Evolutionary conservation across 208 protist species (phyloP).

Genomic region (Trypanosoma conorhini): DNA sequence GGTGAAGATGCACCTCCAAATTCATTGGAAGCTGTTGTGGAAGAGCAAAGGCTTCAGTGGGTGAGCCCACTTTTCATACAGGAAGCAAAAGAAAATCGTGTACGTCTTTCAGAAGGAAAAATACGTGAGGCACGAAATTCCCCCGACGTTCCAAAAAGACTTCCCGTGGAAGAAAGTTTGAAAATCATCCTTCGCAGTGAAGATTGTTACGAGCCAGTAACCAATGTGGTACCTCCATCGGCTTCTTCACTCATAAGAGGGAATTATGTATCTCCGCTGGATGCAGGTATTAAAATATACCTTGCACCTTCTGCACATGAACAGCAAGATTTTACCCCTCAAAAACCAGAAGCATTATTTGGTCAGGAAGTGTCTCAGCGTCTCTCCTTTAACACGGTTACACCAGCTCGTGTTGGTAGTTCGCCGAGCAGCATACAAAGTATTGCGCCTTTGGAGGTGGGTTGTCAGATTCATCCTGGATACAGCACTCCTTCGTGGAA

Average conservation of each 20-base stretch:
- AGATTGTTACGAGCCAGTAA: conserved; percentile 68
- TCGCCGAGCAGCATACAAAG: conserved; percentile 4
- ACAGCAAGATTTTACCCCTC: conserved; percentile 8
- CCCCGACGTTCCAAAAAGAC: conserved; percentile 46
- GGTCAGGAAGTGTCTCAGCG: conserved; percentile 6
- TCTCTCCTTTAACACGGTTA: conserved; percentile 10
- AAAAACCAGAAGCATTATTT: conserved; percentile 7
- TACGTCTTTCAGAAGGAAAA: conserved; percentile 40
- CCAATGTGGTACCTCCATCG: conserved; percentile 68
- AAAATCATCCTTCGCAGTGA: conserved; percentile 61
- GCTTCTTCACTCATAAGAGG: conserved; percentile 84
- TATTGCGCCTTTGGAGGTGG: neutral
- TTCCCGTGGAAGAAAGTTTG: conserved; percentile 76
- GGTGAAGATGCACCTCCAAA: conserved; percentile 45
- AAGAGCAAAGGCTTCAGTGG: conserved; percentile 80
- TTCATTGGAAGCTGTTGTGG: conserved; percentile 46
- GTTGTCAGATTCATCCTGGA: neutral
- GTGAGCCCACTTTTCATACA: conserved; percentile 51
- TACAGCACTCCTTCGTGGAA: neutral
- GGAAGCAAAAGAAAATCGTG: conserved; percentile 38
- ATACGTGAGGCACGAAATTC: conserved; percentile 41
- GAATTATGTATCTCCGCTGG: conserved; percentile 72
- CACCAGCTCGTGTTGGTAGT: conserved; percentile 1
- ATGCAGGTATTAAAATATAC: conserved; percentile 88
- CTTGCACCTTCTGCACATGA: conserved; percentile 64